A percentile compares a stretch with the other conserved stretches of the same genome.
phyloP scores from a whole-genome alignment of 768 basidiomycete species.

The Tulasnella sp. region DNA sequence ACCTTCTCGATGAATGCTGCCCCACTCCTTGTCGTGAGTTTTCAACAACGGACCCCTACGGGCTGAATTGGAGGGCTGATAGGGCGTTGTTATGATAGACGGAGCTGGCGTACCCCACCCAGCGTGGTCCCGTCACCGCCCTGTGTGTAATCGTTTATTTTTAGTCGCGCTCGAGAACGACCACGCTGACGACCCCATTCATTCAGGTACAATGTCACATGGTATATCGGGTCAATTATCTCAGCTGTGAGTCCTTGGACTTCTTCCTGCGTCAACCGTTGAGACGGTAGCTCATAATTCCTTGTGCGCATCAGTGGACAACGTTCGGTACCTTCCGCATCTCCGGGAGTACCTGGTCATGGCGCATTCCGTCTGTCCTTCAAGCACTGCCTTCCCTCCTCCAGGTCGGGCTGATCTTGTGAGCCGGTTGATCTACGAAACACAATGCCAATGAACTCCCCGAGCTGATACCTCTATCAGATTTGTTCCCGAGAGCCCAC shows the following conservation, averaged over 20 bases:
- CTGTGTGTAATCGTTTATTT: slow-evolving; percentile 52
- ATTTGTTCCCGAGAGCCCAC: slow-evolving; percentile 59
- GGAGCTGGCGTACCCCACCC: slow-evolving; percentile 53
- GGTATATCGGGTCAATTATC: slow-evolving; percentile 65
- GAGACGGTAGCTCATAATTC: background rate
- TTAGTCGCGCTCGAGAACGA: slow-evolving; percentile 51
- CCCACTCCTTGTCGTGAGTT: slow-evolving; percentile 12
- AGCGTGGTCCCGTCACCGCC: slow-evolving; percentile 23
- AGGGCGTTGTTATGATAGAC: background rate
- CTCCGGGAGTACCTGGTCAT: slow-evolving; percentile 24
- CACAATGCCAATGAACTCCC: too few species aligned
- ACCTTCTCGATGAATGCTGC: slow-evolving; percentile 47
- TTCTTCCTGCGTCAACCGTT: background rate
- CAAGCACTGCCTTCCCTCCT: slow-evolving; percentile 49
- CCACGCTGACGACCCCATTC: slow-evolving; percentile 34
- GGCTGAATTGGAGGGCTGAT: background rate
- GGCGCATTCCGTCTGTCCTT: slow-evolving; percentile 47
- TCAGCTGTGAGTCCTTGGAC: slow-evolving; percentile 2
- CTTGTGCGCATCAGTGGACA: slow-evolving; percentile 28
- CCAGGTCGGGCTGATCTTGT: slow-evolving; percentile 46
- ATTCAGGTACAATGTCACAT: slow-evolving; percentile 48
- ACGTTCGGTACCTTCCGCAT: slow-evolving; percentile 36
- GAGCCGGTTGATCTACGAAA: background rate
- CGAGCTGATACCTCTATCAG: slow-evolving; percentile 24
- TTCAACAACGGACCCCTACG: background rate